Evolutionary conservation across 352 stramenopile species (phyloP), one percentile per base, ranked within the genome.

Genomic region (Plasmopara muralis): DNA sequence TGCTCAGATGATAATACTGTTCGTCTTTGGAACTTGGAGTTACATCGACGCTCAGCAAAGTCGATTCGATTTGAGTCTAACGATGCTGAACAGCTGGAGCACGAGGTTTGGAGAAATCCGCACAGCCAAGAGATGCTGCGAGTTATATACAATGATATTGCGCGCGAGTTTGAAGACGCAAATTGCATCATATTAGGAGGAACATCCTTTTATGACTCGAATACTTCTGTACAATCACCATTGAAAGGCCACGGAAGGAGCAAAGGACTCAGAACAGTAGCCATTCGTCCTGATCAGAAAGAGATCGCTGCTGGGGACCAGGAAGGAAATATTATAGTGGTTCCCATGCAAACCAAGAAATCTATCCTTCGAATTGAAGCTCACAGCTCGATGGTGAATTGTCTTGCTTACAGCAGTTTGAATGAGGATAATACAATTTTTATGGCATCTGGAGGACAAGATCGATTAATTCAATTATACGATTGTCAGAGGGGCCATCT

Each of bases 1-100:
- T 93, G 82, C 49, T 72, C 73, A 5, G 83, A 90, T 20, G 88
- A 97, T 56, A 90, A 93, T 49, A 96, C 87, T 0, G 50, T 95
- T 15, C 72, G 85, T 1, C 63, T 96, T 6, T 97, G 88, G 88
- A 75, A 95, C 53, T 54, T 96, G 25, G 81, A 91, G 25, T 43
- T 83, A 8, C 71, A 87, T 57, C 82, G 83, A 55, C 53, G 67
- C 48, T 50, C 58, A 43, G 41, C 46, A 12, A 60, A 62, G 47
- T 40, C 53, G 14, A 74, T 53, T 57, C 62, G 69, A 1, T 71
- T 75, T 31, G 55, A 66, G 8, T 28, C 37, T 0, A 37, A 5
- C 37, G 50, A 46, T 30, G 55, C 64, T 0, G 31, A 12, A 35
- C 50, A 38, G 13, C 45, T 53, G 7, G 53, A 62, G 9, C 44